A percentile compares a stretch with the other conserved stretches of the same genome.
Evolutionary conservation across 257 asterid genomes (phyloP).

Genomic region (Cynanchum wilfordii): DNA sequence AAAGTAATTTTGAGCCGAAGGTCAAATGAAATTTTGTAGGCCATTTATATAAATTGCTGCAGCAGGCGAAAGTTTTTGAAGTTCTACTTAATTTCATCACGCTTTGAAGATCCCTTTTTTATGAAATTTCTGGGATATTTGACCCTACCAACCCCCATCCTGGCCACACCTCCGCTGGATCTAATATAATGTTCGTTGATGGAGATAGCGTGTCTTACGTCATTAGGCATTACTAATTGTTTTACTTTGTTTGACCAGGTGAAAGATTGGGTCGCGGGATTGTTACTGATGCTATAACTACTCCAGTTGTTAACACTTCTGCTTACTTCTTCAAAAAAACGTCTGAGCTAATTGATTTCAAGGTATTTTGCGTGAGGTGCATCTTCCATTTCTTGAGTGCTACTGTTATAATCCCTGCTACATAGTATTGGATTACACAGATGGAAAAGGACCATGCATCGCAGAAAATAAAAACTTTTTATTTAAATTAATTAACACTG

Average conservation of each 20-base stretch:
- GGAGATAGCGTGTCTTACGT: background rate
- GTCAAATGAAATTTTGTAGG: background rate
- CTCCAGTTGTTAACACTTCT: conserved; percentile 87
- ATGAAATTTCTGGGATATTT: background rate
- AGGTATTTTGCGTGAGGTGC: conserved; percentile 39
- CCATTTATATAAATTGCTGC: background rate
- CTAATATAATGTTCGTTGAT: background rate
- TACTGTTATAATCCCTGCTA: background rate
- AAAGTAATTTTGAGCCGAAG: background rate
- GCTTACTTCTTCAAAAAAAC: conserved; percentile 89
- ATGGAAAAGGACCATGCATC: background rate
- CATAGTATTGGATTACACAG: background rate
- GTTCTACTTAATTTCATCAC: background rate
- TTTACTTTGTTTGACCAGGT: conserved; percentile 40
- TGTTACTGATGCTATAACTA: conserved; percentile 80
- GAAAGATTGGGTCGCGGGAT: conserved; percentile 86
- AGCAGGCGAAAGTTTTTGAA: background rate
- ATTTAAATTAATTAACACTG: background rate
- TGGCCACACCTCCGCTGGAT: background rate
- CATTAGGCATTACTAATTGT: background rate
- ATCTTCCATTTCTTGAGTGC: background rate
- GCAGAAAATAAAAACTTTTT: background rate
- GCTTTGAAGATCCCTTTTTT: background rate
- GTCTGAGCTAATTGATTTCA: conserved; percentile 79
- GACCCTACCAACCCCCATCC: background rate